Evolutionary conservation across 169 alveolate genomes (phyloP).

Genomic region (Eimeria falciformis): DNA sequence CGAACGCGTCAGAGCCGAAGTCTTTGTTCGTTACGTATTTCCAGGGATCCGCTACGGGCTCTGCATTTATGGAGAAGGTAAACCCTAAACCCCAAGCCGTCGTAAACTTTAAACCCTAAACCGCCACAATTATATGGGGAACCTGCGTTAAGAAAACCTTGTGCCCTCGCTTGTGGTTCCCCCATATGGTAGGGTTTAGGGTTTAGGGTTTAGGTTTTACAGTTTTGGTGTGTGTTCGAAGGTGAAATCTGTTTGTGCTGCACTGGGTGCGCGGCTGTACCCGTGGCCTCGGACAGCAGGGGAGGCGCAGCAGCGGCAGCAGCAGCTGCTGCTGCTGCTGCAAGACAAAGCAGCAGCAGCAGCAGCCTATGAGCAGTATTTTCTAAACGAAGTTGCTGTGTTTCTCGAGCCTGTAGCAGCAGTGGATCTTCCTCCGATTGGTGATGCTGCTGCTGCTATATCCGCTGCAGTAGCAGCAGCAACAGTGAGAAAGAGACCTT

Average conservation of each 20-base stretch:
- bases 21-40: conserved; percentile 69
- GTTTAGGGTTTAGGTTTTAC: conserved; percentile 42
- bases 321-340: conserved; percentile 86
- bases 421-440: conserved; percentile 83
- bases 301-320: conserved; percentile 82
- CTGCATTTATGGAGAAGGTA: conserved; percentile 69
- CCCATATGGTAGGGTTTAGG: conserved; percentile 51
- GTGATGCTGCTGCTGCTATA: conserved; percentile 42
- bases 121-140: no score
- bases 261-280: conserved; percentile 62
- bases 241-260: conserved; percentile 69
- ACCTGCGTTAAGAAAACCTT: no score
- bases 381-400: conserved; percentile 89
- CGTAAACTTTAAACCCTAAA: conserved; percentile 39
- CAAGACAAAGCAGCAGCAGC: conserved; percentile 92
- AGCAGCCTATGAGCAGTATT: conserved; percentile 92
- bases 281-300: conserved; percentile 50
- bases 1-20: conserved; percentile 55
- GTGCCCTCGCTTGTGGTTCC: neutral
- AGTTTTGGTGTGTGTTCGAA: neutral
- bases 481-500: conserved; percentile 75
- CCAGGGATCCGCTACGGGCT: conserved; percentile 65
- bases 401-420: conserved; percentile 85
- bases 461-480: conserved; percentile 67
- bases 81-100: conserved; percentile 36